Base-by-base conservation (phyloP, 2,329 filamentous ascomycete species). In the Diaporthe humulicola region DNA sequence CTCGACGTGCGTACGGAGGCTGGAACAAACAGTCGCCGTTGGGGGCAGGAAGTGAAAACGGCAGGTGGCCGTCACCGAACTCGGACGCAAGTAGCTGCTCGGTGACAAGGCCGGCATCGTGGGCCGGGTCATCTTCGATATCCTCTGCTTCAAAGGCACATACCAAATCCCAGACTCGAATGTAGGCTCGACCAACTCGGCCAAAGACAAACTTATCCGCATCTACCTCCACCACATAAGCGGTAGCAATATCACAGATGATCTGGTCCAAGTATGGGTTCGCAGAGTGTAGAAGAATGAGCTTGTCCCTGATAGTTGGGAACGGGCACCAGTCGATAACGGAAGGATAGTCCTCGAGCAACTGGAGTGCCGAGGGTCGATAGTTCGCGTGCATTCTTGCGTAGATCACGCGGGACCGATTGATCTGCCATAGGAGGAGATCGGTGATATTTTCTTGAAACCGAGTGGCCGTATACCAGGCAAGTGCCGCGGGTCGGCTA, bases 311-410 rank as follows among this genome's bases (percentile, higher is more conserved):
- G 25, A 56, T 56, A 7, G 28, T 56, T 19, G 28, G 52, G 10
- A 56, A 56, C 7, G 52, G 52, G 6, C 52, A 56, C 52, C 52
- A 56, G 52, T 56, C 52, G 52, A 56, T 56, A 30, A 56, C 52
- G 3, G 52, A 56, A 15, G 52, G 52, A 15, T 19, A 56, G 52
- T 56, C 52, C 52, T 56, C 52, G 6, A 56, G 28, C 4, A 56
- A 15, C 52, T 56, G 52, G 15, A 56, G 52, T 30, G 52, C 52
- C 5, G 52, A 56, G 10, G 28, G 52, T 8, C 52, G 30, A 19
- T 30, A 30, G 15, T 56, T 56, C 3, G 52, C 52, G 15, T 28
- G 28, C 52, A 56, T 56, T 56, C 52, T 56, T 2, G 28, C 19
- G 52, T 56, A 56, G 52, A 56, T 56, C 52, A 56, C 52, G 1